Evolutionary conservation across 2,329 filamentous ascomycete species (phyloP).

Genomic region (Decorospora gaudefroyi): DNA sequence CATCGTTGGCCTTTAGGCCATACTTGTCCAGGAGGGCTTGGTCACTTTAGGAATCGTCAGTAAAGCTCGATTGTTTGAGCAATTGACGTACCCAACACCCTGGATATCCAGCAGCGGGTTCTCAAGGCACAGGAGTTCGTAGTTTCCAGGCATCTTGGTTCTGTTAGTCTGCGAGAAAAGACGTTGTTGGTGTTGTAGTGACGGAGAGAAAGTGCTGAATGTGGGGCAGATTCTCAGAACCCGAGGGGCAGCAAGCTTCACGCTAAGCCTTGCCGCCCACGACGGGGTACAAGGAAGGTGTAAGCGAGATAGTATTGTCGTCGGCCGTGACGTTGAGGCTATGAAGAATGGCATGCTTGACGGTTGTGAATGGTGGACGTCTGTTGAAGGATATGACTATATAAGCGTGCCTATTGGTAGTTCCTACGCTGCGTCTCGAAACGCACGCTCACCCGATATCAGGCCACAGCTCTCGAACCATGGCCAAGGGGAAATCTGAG

Average conservation of each 20-base stretch:
- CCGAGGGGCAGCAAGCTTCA: constrained; percentile 19
- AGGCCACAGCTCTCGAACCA: too few species aligned
- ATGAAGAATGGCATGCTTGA: too few species aligned
- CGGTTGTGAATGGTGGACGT: too few species aligned
- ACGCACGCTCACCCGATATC: too few species aligned
- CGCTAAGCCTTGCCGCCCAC: constrained; percentile 18
- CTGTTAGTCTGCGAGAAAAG: constrained; percentile 9
- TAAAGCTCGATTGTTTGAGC: constrained; percentile 10
- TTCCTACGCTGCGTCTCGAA: too few species aligned
- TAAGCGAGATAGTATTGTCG: constrained; percentile 7
- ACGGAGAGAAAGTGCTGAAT: constrained; percentile 20
- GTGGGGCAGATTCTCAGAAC: constrained; percentile 26
- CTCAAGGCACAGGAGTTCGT: constrained; percentile 89
- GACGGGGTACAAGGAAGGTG: constrained; percentile 3
- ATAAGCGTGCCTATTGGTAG: too few species aligned
- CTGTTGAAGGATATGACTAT: too few species aligned
- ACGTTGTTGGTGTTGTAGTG: constrained; percentile 22
- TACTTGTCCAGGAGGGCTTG: constrained; percentile 90
- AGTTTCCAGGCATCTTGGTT: constrained; percentile 77
- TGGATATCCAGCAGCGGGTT: constrained; percentile 99
- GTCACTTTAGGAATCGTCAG: constrained; percentile 62
- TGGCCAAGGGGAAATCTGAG: too few species aligned
- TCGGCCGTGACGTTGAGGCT: neutral
- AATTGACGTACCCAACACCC: constrained; percentile 64
- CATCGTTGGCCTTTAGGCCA: constrained; percentile 91